Percentiles rank a stretch among this genome's conserved stretches.
Conservation (phyloP, 1,139 yeast genomes). For the Sugiyamaella grinbergsii region DNA sequence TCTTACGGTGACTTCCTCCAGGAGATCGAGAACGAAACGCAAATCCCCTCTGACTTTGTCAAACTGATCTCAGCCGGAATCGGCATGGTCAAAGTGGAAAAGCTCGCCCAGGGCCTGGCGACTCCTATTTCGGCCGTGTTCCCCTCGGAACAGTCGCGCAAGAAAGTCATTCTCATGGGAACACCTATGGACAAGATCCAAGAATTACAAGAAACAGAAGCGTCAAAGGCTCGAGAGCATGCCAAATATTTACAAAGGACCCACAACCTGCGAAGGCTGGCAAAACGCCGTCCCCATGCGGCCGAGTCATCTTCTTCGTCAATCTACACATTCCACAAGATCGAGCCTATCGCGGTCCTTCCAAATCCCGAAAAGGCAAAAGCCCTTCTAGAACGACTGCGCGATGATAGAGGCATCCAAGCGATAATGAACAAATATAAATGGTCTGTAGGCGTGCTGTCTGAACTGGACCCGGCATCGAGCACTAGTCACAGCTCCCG, state of each 20-base stretch:
- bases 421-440: constrained; percentile 44
- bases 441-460: constrained; percentile 42
- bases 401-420: constrained; percentile 43
- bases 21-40: constrained; percentile 35
- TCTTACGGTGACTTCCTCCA: constrained; percentile 31
- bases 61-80: constrained; percentile 38
- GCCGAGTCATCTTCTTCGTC: constrained; percentile 18
- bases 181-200: constrained; percentile 33
- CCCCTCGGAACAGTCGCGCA: constrained; percentile 30
- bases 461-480: constrained; percentile 47
- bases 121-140: constrained; percentile 29
- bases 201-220: constrained; percentile 36
- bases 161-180: constrained; percentile 38
- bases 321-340: constrained; percentile 41
- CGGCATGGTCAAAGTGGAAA: constrained; percentile 34
- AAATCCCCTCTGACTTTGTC: constrained; percentile 36
- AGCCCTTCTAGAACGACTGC: constrained; percentile 38
- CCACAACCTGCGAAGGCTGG: constrained; percentile 24
- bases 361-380: constrained; percentile 41
- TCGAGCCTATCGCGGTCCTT: constrained; percentile 41
- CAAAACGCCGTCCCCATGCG: no score
- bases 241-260: constrained; percentile 26
- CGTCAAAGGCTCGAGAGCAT: constrained; percentile 31
- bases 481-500: constrained; percentile 40
- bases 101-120: constrained; percentile 25